Conservation (phyloP, 108 stramenopile genomes). For the Conticribra weissflogii region DNA sequence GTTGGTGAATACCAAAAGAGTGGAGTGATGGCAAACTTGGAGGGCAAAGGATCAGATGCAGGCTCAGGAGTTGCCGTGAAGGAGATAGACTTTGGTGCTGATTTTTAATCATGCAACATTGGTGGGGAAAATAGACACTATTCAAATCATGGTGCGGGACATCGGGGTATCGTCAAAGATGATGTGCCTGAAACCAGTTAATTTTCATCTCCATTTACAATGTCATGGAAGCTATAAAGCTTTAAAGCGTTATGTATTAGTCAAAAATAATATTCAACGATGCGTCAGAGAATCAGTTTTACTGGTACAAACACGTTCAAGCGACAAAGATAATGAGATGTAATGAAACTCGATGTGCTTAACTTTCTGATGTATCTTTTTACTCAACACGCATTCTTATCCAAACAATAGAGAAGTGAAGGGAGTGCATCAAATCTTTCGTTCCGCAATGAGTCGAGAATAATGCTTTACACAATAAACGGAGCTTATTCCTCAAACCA, state of each 20-base stretch:
- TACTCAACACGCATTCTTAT: too few species aligned
- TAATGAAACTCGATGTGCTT: too few species aligned
- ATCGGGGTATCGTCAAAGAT: too few species aligned
- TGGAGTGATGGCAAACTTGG: conserved; percentile 90
- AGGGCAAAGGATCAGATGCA: conserved; percentile 28
- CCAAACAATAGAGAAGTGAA: too few species aligned
- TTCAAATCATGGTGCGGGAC: not conserved
- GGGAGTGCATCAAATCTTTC: too few species aligned
- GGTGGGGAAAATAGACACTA: not conserved
- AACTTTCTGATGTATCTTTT: too few species aligned
- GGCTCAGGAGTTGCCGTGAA: conserved; percentile 17
- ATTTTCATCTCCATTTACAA: not conserved
- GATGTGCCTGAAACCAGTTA: not conserved
- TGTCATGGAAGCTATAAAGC: not conserved
- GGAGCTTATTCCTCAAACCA: conserved; percentile 7
- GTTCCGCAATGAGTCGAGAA: too few species aligned
- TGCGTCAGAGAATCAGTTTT: too few species aligned
- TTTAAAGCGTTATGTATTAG: too few species aligned
- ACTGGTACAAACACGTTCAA: too few species aligned
- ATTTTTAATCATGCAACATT: conserved; percentile 47
- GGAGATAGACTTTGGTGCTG: conserved; percentile 69
- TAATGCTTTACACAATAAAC: not conserved
- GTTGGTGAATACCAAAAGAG: conserved; percentile 97
- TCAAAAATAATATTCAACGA: too few species aligned
- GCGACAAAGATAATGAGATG: too few species aligned